These are phyloP conservation scores for Sarcodon aspratus DNA, from an alignment of 768 basidiomycete species.

Conservation along the genomic window DNA sequence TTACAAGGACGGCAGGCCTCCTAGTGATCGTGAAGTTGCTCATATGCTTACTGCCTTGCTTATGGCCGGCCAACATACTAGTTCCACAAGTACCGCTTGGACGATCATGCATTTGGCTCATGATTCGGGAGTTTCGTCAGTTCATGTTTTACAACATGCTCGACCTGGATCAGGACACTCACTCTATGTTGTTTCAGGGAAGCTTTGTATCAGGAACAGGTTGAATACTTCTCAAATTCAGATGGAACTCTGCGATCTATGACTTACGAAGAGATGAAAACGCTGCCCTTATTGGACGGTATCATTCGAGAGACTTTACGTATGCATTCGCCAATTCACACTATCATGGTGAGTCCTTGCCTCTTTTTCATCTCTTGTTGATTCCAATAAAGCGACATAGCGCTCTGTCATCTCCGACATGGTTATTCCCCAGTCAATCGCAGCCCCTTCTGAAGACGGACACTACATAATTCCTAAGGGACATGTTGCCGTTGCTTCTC, in stretches of 20 bases:
- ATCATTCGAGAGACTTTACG: slow-evolving; percentile 91
- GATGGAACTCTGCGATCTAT: slow-evolving; percentile 74
- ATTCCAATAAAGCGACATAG: neutral
- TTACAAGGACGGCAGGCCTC: slow-evolving; percentile 69
- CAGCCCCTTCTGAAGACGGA: slow-evolving; percentile 62
- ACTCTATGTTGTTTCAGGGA: slow-evolving; percentile 32
- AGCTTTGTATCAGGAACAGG: slow-evolving; percentile 82
- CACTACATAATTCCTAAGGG: slow-evolving; percentile 86
- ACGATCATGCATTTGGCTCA: slow-evolving; percentile 77
- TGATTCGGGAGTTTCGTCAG: slow-evolving; percentile 64
- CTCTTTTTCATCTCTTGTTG: neutral
- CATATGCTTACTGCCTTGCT: slow-evolving; percentile 98
- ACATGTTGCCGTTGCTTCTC: slow-evolving; percentile 81
- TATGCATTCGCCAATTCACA: slow-evolving; percentile 92
- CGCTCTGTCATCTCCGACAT: slow-evolving; percentile 85
- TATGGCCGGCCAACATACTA: slow-evolving; percentile 99
- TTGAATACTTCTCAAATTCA: slow-evolving; percentile 64
- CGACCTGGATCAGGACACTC: slow-evolving; percentile 1
- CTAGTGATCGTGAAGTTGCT: slow-evolving; percentile 87
- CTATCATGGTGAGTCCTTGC: slow-evolving; percentile 42
- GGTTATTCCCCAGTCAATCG: slow-evolving; percentile 67
- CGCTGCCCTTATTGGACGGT: slow-evolving; percentile 76
- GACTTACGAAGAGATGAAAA: slow-evolving; percentile 78
- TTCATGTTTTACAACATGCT: slow-evolving; percentile 6
- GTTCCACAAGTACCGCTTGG: slow-evolving; percentile 90